A percentile compares a stretch with the other conserved stretches of the same genome.
Conservation (phyloP, 805 yeast species). For the Lipomyces mesembrius region DNA sequence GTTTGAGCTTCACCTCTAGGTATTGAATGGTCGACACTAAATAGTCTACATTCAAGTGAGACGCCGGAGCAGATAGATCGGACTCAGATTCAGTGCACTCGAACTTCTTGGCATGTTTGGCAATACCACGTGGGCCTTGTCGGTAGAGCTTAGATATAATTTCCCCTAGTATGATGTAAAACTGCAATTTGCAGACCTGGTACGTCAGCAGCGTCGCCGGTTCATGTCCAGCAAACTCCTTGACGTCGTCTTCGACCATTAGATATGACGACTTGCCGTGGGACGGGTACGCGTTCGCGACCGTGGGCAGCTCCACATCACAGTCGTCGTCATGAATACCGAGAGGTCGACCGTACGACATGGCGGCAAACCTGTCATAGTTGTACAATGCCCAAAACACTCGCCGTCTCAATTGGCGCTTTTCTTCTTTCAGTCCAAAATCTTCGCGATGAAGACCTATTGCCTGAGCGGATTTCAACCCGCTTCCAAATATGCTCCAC, state of each 20-base stretch:
- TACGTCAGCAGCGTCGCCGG: conserved; percentile 18
- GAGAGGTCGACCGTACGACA: conserved; percentile 28
- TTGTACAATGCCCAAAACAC: conserved; percentile 31
- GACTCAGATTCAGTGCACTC: not conserved
- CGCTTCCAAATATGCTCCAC: conserved; percentile 27
- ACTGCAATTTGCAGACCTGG: conserved; percentile 21
- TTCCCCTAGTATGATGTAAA: conserved; percentile 23
- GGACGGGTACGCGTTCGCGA: conserved; percentile 3
- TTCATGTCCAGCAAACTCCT: not conserved
- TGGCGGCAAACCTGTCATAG: conserved; percentile 23
- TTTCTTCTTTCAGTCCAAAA: not conserved
- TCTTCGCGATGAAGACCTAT: conserved; percentile 24
- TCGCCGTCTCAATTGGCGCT: conserved; percentile 20
- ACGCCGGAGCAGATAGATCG: not conserved
- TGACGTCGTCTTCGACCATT: conserved; percentile 17
- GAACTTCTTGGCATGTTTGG: not conserved
- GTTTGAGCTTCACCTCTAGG: conserved; percentile 19
- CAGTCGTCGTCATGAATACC: conserved; percentile 23
- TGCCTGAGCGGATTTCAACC: conserved; percentile 23
- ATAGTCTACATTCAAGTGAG: conserved; percentile 4
- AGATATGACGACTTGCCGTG: conserved; percentile 6
- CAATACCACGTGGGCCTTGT: conserved; percentile 8
- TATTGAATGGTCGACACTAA: conserved; percentile 12
- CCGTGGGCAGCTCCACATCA: conserved; percentile 22
- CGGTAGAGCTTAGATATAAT: conserved; percentile 21